phyloP scores from a whole-genome alignment of 2,329 filamentous ascomycete genomes.

The Diaporthe citrichinensis region DNA sequence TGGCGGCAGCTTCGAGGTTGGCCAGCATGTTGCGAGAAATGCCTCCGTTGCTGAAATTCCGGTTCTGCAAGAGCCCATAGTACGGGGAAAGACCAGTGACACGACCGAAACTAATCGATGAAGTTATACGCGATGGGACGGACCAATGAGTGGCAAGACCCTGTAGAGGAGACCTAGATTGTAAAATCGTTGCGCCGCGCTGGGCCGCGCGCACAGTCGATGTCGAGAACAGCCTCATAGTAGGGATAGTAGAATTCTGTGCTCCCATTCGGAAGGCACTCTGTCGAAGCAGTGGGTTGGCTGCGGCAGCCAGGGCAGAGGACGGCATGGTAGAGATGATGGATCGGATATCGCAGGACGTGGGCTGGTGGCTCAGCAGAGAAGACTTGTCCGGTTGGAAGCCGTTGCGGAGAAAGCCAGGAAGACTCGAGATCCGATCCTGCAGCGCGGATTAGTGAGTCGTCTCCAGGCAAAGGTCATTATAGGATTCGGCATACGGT shows the following conservation, averaged over 20 bases:
- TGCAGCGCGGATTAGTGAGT: slow-evolving; percentile 34
- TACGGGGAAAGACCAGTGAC: slow-evolving; percentile 31
- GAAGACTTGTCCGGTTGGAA: not conserved
- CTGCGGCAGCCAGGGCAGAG: slow-evolving; percentile 47
- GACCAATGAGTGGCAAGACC: not conserved
- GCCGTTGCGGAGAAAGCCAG: slow-evolving; percentile 33
- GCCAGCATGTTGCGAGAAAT: slow-evolving; percentile 79
- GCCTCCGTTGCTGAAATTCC: slow-evolving; percentile 60
- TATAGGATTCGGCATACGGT: not conserved
- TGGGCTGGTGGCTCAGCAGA: slow-evolving; percentile 42
- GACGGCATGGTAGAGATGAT: slow-evolving; percentile 51
- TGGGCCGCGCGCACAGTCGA: not conserved
- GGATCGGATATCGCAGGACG: slow-evolving; percentile 51
- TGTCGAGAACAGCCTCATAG: slow-evolving; percentile 37
- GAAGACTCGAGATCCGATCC: slow-evolving; percentile 29
- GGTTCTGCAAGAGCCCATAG: slow-evolving; percentile 47
- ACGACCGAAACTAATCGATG: not conserved
- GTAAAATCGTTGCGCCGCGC: not conserved
- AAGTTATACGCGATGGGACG: not conserved
- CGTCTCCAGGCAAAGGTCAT: not conserved
- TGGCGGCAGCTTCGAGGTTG: slow-evolving; percentile 90
- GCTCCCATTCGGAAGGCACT: slow-evolving; percentile 20
- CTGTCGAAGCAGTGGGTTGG: slow-evolving; percentile 46
- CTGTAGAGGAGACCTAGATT: slow-evolving; percentile 23
- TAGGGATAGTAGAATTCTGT: not conserved